phyloP scores from a whole-genome alignment of 805 yeast species.

The Wickerhamiella spandovensis region DNA sequence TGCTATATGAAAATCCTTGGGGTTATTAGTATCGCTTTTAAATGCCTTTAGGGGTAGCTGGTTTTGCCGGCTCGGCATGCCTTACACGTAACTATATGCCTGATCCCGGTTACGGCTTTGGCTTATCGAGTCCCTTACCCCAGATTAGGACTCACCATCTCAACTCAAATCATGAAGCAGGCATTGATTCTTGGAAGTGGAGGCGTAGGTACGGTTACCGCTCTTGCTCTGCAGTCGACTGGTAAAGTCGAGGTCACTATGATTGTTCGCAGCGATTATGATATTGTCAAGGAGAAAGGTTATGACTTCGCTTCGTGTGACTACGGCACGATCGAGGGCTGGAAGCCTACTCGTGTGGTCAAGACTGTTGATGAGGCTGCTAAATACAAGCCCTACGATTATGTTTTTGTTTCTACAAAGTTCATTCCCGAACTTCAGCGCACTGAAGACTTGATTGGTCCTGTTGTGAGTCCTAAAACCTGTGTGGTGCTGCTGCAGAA shows the following conservation, averaged over 20 bases:
- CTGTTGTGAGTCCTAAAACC: conserved; percentile 37
- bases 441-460: conserved; percentile 38
- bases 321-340: conserved; percentile 41
- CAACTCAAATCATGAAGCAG: conserved; percentile 15
- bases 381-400: conserved; percentile 35
- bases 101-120: background rate
- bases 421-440: conserved; percentile 50
- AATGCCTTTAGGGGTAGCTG: background rate
- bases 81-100: background rate
- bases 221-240: conserved; percentile 42
- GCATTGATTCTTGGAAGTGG: conserved; percentile 68
- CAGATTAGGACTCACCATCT: background rate
- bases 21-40: background rate
- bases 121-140: background rate
- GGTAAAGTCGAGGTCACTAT: conserved; percentile 42
- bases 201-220: conserved; percentile 73
- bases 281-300: conserved; percentile 37
- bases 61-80: background rate
- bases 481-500: conserved; percentile 49
- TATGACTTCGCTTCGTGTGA: conserved; percentile 47
- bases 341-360: conserved; percentile 36
- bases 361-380: conserved; percentile 34
- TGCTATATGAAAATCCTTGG: too few relatives aligned
- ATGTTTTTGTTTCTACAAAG: conserved; percentile 46
- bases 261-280: conserved; percentile 55